Evolutionary conservation across 164 flowering plant species (phyloP), one percentile per base, ranked within the genome.

Genomic region (Nymphaea colorata): DNA sequence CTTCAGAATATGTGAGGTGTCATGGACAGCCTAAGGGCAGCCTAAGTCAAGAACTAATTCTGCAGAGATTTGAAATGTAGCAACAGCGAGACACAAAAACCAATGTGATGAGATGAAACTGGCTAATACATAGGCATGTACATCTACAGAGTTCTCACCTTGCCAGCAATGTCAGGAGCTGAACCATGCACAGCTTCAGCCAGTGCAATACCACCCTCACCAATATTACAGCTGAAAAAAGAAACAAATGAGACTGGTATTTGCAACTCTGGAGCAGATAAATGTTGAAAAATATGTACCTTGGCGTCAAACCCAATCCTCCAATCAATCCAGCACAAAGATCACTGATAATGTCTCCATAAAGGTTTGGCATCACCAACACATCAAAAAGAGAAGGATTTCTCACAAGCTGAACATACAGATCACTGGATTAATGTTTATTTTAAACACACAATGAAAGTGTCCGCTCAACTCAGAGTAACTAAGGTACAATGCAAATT

Each of bases 161-260:
- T 87, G 71, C 98, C 98, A 66, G 97, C 98, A 70, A 94, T 94
- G 81, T 94, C 98, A 78, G 98, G 98, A 14, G 98, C 98, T 45
- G 98, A 94, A 67, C 99, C 99, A 83, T 94, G 99, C 25, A 94
- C 99, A 74, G 98, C 99, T 79, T 94, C 99, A 73, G 99, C 99
- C 69, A 94, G 89, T 53, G 93, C 93, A 78, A 94, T 87, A 66
- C 99, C 99, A 67, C 90, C 91, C 84, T 91, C 96, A 60, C 99
- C 99, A 74, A 94, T 94, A 69, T 94, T 94, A 75, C 91, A 87
- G 76, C 98, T 93, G 82, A 55, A 72, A 4, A 65, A 6, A 42
- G 69, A 44, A 64, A 47, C 57, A 42, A 43, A 66, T 25, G 43
- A 25, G 64, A 59, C 44, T 3, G 53, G 53, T 5, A 45, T 45